A percentile compares a stretch with the other conserved stretches of the same genome.
Conservation (phyloP, 768 basidiomycete species). For the Rhizopogon rudus region DNA sequence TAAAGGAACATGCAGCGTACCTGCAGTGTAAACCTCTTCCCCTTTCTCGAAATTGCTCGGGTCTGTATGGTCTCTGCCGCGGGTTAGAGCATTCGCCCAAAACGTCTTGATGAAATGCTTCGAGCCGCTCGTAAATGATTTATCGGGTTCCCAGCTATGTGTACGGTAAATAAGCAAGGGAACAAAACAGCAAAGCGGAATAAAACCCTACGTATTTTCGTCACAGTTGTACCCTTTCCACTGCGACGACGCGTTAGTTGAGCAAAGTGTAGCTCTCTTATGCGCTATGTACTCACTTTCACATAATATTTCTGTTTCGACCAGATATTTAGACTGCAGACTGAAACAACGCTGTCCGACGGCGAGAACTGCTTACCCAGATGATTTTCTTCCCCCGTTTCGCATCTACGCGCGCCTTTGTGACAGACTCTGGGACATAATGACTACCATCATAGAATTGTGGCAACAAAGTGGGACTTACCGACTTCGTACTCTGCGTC, state of each 20-base stretch:
- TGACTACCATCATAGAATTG: conserved; percentile 1
- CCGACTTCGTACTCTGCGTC: conserved; percentile 66
- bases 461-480: conserved; percentile 24
- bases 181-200: not conserved
- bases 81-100: conserved; percentile 29
- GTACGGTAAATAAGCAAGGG: conserved; percentile 5
- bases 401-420: conserved; percentile 45
- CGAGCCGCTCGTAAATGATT: conserved; percentile 52
- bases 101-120: conserved; percentile 43
- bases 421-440: conserved; percentile 41
- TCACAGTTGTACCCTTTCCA: conserved; percentile 56
- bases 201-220: conserved; percentile 52
- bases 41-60: conserved; percentile 45
- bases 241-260: conserved; percentile 24
- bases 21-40: conserved; percentile 49
- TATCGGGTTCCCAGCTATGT: conserved; percentile 66
- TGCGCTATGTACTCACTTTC: conserved; percentile 36
- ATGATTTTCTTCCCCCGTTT: conserved; percentile 40
- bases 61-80: conserved; percentile 43
- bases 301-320: conserved; percentile 48
- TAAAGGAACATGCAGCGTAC: conserved; percentile 27
- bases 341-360: not conserved
- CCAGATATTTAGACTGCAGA: not conserved
- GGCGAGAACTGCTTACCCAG: conserved; percentile 37
- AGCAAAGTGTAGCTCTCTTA: not conserved